Conservation (phyloP, 257 asterid species). For the Forsythia suspensa region DNA sequence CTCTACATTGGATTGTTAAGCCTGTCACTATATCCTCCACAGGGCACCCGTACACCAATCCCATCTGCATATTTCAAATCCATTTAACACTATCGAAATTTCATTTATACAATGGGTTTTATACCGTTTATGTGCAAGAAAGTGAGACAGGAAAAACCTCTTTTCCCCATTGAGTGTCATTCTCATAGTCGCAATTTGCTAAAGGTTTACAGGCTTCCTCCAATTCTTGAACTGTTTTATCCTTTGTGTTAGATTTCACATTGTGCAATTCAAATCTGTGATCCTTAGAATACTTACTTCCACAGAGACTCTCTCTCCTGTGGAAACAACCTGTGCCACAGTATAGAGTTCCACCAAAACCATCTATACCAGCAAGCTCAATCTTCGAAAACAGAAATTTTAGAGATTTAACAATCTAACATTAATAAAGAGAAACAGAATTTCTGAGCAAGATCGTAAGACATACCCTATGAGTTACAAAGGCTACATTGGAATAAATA, state of each 20-base stretch:
- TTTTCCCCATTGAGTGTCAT: slow-evolving; percentile 77
- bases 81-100: not conserved
- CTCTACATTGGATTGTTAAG: slow-evolving; percentile 74
- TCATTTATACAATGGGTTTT: not conserved
- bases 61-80: slow-evolving; percentile 50
- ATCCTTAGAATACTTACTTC: slow-evolving; percentile 32
- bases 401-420: not conserved
- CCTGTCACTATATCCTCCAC: slow-evolving; percentile 90
- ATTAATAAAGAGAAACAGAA: not conserved
- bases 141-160: slow-evolving; percentile 36
- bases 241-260: slow-evolving; percentile 16
- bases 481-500: slow-evolving; percentile 37
- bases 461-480: slow-evolving; percentile 37
- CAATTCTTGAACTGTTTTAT: slow-evolving; percentile 46
- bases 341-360: slow-evolving; percentile 53
- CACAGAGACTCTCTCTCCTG: slow-evolving; percentile 58
- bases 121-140: not conserved
- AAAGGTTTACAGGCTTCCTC: slow-evolving; percentile 53
- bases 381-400: slow-evolving; percentile 32
- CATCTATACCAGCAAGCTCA: slow-evolving; percentile 62
- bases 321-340: slow-evolving; percentile 81
- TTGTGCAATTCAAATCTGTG: slow-evolving; percentile 23
- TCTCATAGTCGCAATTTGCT: slow-evolving; percentile 66
- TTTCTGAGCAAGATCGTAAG: not conserved
- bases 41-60: slow-evolving; percentile 74